phyloP scores from a whole-genome alignment of 1,284 basidiomycete species.

The Bjerkandera adusta region DNA sequence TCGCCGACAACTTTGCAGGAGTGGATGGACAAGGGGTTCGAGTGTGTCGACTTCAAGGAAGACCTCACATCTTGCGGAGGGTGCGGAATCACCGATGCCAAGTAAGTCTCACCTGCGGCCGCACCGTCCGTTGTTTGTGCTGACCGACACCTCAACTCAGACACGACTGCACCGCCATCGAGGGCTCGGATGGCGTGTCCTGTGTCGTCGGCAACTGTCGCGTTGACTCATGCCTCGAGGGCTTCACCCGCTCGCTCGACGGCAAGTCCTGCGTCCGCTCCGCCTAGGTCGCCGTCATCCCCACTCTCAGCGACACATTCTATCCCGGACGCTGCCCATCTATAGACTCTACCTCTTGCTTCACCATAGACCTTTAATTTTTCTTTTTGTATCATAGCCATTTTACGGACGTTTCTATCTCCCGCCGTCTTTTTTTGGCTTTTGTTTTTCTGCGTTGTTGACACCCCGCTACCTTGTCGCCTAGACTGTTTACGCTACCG shows the following conservation, averaged over 20 bases:
- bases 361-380: too few species aligned
- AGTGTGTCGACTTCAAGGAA: conserved; percentile 31
- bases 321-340: too few species aligned
- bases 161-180: conserved; percentile 30
- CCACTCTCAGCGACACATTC: too few species aligned
- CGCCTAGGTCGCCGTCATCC: too few species aligned
- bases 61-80: conserved; percentile 33
- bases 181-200: conserved; percentile 26
- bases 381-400: too few species aligned
- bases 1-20: conserved; percentile 18
- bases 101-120: conserved; percentile 22
- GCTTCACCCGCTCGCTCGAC: conserved; percentile 22
- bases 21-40: conserved; percentile 26
- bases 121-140: not conserved
- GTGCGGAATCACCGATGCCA: conserved; percentile 26
- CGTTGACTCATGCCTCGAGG: conserved; percentile 28
- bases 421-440: too few species aligned
- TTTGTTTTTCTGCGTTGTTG: too few species aligned
- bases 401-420: too few species aligned
- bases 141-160: conserved; percentile 16
- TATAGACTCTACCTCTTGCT: too few species aligned
- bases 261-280: conserved; percentile 24
- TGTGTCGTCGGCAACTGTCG: conserved; percentile 29
- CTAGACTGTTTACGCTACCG: too few species aligned
- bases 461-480: too few species aligned